Evolutionary conservation across 2,329 filamentous ascomycete species (phyloP), one percentile per base, ranked within the genome.

Genomic region (Fusarium chaquense): DNA sequence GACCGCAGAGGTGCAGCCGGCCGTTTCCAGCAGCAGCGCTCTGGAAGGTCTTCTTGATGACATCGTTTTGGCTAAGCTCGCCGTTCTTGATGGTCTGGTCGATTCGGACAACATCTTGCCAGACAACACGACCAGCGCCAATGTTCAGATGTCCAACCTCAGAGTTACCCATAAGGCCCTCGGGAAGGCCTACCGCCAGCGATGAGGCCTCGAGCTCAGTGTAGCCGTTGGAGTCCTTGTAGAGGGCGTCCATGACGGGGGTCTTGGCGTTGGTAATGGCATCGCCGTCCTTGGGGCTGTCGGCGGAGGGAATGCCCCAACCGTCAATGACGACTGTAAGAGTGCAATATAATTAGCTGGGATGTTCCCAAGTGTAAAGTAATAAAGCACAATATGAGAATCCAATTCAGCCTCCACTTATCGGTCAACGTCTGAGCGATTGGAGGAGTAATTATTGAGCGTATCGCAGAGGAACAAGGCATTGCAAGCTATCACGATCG

Each of bases 121-220:
- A 99, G 76, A 99, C 96, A 66, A 99, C 96, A 77, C 96, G 89
- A 62, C 96, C 96, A 63, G 96, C 96, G 76, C 96, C 96, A 80
- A 99, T 98, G 87, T 99, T 99, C 84, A 99, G 83, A 83, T 99
- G 96, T 67, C 96, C 96, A 80, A 99, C 96, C 83, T 99, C 96
- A 75, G 93, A 97, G 86, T 99, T 99, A 72, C 96, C 96, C 96
- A 99, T 99, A 73, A 99, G 86, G 63, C 96, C 96, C 80, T 99
- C 94, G 22, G 96, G 96, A 55, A 99, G 89, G 72, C 96, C 96
- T 71, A 99, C 96, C 46, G 96, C 96, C 65, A 97, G 88, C 44
- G 96, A 98, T 4, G 96, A 98, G 62, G 96, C 96, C 76, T 99
- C 96, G 67, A 99, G 91, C 83, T 97, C 90, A 70, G 93, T 93